A percentile compares a stretch with the other conserved stretches of the same genome.
Evolutionary conservation across 1,139 yeast genomes (phyloP).

Genomic region (Williopsis jadinii): DNA sequence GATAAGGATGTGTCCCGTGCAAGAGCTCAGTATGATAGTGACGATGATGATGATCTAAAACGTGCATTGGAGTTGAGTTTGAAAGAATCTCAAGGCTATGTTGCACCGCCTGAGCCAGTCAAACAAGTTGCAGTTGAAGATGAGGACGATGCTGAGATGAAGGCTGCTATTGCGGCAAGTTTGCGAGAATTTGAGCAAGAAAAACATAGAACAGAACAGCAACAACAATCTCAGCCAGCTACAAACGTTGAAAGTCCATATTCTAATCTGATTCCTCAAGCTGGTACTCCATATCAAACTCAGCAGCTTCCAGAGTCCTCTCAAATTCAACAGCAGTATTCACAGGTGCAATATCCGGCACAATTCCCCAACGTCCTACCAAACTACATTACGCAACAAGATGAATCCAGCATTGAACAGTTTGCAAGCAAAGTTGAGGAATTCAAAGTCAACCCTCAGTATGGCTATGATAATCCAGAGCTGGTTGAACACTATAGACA

Average conservation of each 20-base stretch:
- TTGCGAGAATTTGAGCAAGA: conserved; percentile 58
- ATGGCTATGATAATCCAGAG: conserved; percentile 42
- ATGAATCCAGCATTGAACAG: conserved; percentile 61
- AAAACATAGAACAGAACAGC: conserved; percentile 20
- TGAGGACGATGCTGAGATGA: conserved; percentile 84
- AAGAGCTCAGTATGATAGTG: conserved; percentile 24
- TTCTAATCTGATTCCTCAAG: conserved; percentile 19
- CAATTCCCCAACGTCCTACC: conserved; percentile 13
- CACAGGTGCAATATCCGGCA: conserved; percentile 6
- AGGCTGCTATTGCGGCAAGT: conserved; percentile 94
- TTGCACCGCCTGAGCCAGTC: conserved; percentile 19
- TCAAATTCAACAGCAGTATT: conserved; percentile 11
- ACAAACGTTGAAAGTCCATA: conserved; percentile 14
- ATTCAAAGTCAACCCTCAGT: conserved; percentile 42
- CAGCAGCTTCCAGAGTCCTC: conserved; percentile 1
- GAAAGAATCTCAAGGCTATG: conserved; percentile 38
- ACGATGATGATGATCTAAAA: conserved; percentile 69
- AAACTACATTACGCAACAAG: conserved; percentile 40
- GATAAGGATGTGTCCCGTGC: conserved; percentile 21
- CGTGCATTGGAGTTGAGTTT: conserved; percentile 76
- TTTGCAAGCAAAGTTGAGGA: conserved; percentile 62
- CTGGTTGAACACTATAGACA: conserved; percentile 43
- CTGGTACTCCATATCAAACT: conserved; percentile 8
- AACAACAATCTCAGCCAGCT: conserved; percentile 8
- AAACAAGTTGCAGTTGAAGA: conserved; percentile 24